Evolutionary conservation across 257 asterid species (phyloP), one percentile per base, ranked within the genome.

Genomic region (Rubia yunnanensis): DNA sequence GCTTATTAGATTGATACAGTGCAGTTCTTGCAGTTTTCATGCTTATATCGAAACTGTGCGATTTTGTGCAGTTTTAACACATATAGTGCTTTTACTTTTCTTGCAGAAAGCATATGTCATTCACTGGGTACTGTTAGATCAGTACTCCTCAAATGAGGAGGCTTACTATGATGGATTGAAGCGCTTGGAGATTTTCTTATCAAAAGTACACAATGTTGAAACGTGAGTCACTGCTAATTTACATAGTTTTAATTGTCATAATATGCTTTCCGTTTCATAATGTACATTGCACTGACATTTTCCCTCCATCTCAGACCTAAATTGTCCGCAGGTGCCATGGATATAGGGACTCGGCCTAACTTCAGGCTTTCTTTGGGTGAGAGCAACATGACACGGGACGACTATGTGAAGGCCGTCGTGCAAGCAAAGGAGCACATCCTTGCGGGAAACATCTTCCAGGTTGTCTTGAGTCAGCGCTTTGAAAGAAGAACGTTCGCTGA

Each of bases 91-190:
- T 32, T 57, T 63, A 24, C 28, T 66, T 10, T 20, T 44, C 49
- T 6, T 69, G 61, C 64, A 92, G 97, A 92, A 79, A 87, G 92
- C 74, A 9, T 83, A 79, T 65, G 79, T 82, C 72, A 86, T 92
- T 69, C 99, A 92, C 68, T 92, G 98, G 98, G 98, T 92, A 81
- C 76, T 80, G 71, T 55, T 92, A 58, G 97, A 89, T 78, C 76
- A 69, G 39, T 84, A 76, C 65, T 53, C 84, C 55, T 81, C 95
- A 61, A 78, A 79, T 72, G 79, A 84, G 66, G 73, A 79, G 77
- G 99, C 99, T 60, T 92, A 86, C 65, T 65, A 38, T 34, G 96
- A 84, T 61, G 97, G 99, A 63, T 76, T 80, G 74, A 74, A 79
- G 60, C 79, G 78, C 70, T 73, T 89, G 84, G 84, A 89, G 46